phyloP scores from a whole-genome alignment of 208 protist species.

The Leishmania mexicana region DNA sequence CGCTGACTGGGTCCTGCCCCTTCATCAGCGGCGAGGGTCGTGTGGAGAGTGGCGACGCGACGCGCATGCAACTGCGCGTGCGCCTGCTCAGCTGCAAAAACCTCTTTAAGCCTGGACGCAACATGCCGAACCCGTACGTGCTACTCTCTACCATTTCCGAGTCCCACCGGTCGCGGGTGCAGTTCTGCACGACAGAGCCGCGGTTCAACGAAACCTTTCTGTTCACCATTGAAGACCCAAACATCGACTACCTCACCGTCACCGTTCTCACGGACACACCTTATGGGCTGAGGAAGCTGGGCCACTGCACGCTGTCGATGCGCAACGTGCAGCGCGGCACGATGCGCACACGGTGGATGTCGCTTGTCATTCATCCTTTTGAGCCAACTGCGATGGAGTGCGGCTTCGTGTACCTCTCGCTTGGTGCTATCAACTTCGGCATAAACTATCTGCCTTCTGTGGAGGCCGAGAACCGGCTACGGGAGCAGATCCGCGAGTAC shows the following conservation, averaged over 20 bases:
- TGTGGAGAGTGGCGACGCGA: not conserved
- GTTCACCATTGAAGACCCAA: conserved; percentile 61
- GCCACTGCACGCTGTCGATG: conserved; percentile 78
- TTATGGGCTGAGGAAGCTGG: conserved; percentile 75
- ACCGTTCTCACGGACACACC: conserved; percentile 82
- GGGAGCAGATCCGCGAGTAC: conserved; percentile 62
- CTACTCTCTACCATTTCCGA: conserved; percentile 72
- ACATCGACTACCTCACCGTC: conserved; percentile 59
- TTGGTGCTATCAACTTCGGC: conserved; percentile 75
- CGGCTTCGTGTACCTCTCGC: conserved; percentile 69
- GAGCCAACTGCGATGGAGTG: conserved; percentile 37
- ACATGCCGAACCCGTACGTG: conserved; percentile 72
- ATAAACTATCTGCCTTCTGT: conserved; percentile 67
- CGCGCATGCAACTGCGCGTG: conserved; percentile 50
- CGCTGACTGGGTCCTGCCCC: not conserved
- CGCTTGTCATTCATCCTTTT: conserved; percentile 63
- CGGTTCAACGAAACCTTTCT: conserved; percentile 70
- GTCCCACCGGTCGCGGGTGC: conserved; percentile 54
- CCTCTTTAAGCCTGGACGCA: conserved; percentile 33
- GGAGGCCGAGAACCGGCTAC: conserved; percentile 73
- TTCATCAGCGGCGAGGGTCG: not conserved
- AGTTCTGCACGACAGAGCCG: conserved; percentile 62
- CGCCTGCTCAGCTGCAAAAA: conserved; percentile 70
- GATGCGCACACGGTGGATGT: conserved; percentile 59
- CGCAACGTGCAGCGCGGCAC: conserved; percentile 68